Evolutionary conservation across 2,329 filamentous ascomycete genomes (phyloP), one percentile per base, ranked within the genome.

Genomic region (Talaromyces verruculosus): DNA sequence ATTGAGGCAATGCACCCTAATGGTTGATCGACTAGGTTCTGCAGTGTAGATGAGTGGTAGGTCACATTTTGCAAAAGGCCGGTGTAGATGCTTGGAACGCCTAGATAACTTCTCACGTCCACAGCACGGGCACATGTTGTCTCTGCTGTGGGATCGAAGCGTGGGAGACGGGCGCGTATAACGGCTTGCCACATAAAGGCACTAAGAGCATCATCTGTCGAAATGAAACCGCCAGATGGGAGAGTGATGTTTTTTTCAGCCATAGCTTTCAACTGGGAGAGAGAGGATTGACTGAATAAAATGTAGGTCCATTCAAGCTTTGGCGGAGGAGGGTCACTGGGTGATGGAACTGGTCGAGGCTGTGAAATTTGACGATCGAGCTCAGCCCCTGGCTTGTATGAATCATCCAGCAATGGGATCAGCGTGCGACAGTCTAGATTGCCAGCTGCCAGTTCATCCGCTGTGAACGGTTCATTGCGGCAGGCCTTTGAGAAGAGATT

Each of bases 401-500:
- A 55, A 2, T 78, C 72, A 0, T 80, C 76, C 0, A 85, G 73
- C 0, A 81, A 65, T 0, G 79, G 76, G 1, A 85, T 72, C 17
- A 80, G 64, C 4, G 76, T 70, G 7, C 70, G 68, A n/a, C 82
- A 75, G 0, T 72, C 60, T 4, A 78, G 69, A 63, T 84, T 86
- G 0, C 82, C 84, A 0, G 69, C 51, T 0, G 65, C 35, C 0
- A 83, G 51, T 61, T 87, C 84, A 8, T 83, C 75, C 0, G 67
- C 41, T 0, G 81, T 83, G 69, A 85, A 85, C 0, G 67, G 22
- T 37, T 83, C 80, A 2, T 74, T 71, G 0, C 70, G 72, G 63
- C 83, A 85, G 0, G 83, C 83, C 65, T 85, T 84, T 0, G 80
- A 77, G 7, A 87, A 73, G 2, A 84, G 78, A 2, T 72, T 65